Evolutionary conservation across 1,284 basidiomycete species (phyloP), one percentile per base, ranked within the genome.

Genomic region (Lentinula novae-zelandiae): DNA sequence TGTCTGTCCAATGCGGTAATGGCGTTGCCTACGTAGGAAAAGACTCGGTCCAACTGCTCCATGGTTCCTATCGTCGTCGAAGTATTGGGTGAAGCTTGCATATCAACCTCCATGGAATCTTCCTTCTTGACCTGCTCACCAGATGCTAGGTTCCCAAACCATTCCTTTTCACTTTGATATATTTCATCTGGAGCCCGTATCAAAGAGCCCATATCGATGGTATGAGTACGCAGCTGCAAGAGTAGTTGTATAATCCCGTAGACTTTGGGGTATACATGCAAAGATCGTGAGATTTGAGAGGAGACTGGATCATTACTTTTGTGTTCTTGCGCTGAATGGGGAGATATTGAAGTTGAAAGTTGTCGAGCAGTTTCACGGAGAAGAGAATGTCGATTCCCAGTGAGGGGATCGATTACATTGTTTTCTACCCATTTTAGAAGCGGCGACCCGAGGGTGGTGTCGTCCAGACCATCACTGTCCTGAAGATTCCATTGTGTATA

Each of bases 201-300:
- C 49, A 91, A 75, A 15, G 84, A 73, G 2, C 79, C 82, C 79
- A 91, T 87, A 69, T 92, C 89, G 60, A 92, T 79, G 65, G 79
- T 82, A 54, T 81, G 77, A 17, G 75, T 67, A 12, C 73, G 65
- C 53, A 84, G 75, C 27, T 78, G 74, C 40, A 71, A 70, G 22
- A 85, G 72, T 7, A 75, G 70, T 3, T 76, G 69, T 15, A 84
- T 71, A 2, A 79, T 74, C 4, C 73, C 67, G 15, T 74, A 70
- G 0, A 77, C 77, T 22, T 68, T 63, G 0, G 83, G 80, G 53
- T 77, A 79, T 8, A 77, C 65, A 57, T 78, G 63, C n/a, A 82
- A 66, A 0, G 83, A 79, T 39, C 73, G 72, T 27, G 73, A 69
- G 17, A 83, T 73, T 64, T 81, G 78, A 7, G 62, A 52, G 22